These are phyloP conservation scores for Halophytophthora batemanensis DNA, from an alignment of 352 stramenopile genomes.

Conservation along the genomic window DNA sequence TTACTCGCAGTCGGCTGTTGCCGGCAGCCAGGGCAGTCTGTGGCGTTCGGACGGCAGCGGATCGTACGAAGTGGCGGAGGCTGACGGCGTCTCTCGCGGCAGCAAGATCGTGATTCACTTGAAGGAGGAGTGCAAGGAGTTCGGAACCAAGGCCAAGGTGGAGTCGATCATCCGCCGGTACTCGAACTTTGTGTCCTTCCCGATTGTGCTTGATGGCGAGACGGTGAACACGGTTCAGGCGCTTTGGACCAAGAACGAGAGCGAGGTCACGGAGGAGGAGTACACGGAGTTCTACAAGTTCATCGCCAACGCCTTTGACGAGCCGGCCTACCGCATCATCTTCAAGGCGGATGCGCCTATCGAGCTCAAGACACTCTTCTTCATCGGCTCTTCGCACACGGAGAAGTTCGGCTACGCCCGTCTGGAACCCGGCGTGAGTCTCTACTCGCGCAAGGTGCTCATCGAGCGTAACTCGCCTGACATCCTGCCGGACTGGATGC, in stretches of 20 bases:
- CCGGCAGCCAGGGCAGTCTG: slow-evolving; percentile 46
- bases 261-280: slow-evolving; percentile 94
- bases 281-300: slow-evolving; percentile 98
- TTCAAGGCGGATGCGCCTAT: slow-evolving; percentile 98
- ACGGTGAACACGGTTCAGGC: slow-evolving; percentile 98
- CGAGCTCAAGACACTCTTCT: slow-evolving; percentile 98
- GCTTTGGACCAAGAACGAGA: slow-evolving; percentile 97
- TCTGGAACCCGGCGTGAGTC: slow-evolving; percentile 95
- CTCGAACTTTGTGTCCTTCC: slow-evolving; percentile 99
- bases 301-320: slow-evolving; percentile 94
- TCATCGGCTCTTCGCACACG: slow-evolving; percentile 95
- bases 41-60: slow-evolving; percentile 84
- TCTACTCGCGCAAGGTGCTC: slow-evolving; percentile 99
- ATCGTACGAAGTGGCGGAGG: slow-evolving; percentile 75
- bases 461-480: slow-evolving; percentile 97
- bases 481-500: slow-evolving; percentile 98
- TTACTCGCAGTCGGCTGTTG: slow-evolving; percentile 72
- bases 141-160: slow-evolving; percentile 88
- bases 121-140: slow-evolving; percentile 97
- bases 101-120: slow-evolving; percentile 98
- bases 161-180: slow-evolving; percentile 98
- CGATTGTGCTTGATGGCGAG: slow-evolving; percentile 97
- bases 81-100: slow-evolving; percentile 77
- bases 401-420: slow-evolving; percentile 96
- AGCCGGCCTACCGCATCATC: slow-evolving; percentile 93